phyloP scores from a whole-genome alignment of 139 green algal species.

The Tetratostichococcus sp. region DNA sequence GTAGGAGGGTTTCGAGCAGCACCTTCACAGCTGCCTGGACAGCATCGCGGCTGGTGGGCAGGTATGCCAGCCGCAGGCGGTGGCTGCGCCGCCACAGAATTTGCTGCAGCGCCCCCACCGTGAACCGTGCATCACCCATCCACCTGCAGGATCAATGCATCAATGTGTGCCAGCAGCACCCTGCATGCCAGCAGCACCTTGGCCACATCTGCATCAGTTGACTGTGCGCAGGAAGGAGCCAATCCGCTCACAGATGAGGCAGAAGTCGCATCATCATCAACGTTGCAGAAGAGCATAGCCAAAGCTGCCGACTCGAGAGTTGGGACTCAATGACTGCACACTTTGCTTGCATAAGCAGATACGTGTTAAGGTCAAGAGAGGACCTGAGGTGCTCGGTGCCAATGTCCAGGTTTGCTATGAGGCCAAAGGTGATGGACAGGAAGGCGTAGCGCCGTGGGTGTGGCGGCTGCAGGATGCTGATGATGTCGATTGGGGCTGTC shows the following conservation, averaged over 20 bases:
- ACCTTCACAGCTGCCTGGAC: background rate
- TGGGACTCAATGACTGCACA: no score
- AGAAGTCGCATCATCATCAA: no score
- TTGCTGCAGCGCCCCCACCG: constrained; percentile 55
- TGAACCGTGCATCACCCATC: constrained; percentile 69
- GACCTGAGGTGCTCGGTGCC: constrained; percentile 69
- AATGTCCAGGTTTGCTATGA: constrained; percentile 74
- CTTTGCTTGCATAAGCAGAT: no score
- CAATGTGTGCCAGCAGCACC: no score
- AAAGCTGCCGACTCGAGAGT: no score
- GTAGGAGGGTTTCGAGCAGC: no score
- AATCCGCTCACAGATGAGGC: no score
- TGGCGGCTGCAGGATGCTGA: constrained; percentile 56
- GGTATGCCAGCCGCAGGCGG: constrained; percentile 4
- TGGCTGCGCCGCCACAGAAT: constrained; percentile 35
- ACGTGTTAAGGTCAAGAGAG: no score
- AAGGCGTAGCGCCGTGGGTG: constrained; percentile 46
- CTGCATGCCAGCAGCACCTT: no score
- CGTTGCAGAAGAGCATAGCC: no score
- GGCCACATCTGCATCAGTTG: no score
- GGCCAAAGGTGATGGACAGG: constrained; percentile 62
- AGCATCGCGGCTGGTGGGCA: constrained; percentile 12
- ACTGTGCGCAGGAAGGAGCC: no score
- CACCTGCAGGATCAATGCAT: constrained; percentile 36
- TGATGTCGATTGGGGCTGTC: constrained; percentile 48